Conservation (phyloP, 345 rosid species). For the Citrus hindsii region DNA sequence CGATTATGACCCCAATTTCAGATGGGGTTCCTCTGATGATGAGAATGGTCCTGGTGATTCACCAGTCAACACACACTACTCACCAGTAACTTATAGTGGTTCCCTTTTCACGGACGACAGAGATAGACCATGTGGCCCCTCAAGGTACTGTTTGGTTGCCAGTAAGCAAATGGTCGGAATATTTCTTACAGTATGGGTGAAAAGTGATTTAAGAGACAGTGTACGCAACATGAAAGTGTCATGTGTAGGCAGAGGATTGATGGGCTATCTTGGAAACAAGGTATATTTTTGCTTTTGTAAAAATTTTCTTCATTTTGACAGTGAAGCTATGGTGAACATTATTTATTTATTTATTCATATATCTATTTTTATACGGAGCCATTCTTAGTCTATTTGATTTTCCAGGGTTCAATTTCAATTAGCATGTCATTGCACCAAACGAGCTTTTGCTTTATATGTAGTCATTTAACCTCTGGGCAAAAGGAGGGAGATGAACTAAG, state of each 20-base stretch:
- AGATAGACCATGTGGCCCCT: constrained; percentile 40
- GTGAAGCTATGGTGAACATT: constrained; percentile 7
- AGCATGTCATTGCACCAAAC: constrained; percentile 96
- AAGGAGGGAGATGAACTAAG: constrained; percentile 95
- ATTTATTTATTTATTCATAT: neutral
- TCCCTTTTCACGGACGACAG: constrained; percentile 55
- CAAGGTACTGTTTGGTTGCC: constrained; percentile 83
- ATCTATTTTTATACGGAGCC: neutral
- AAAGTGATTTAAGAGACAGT: constrained; percentile 68
- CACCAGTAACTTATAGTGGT: constrained; percentile 47
- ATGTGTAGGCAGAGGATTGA: constrained; percentile 98
- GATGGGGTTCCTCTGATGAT: constrained; percentile 81
- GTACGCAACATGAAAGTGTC: constrained; percentile 85
- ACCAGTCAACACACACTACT: constrained; percentile 34
- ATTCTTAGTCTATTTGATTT: constrained; percentile 19
- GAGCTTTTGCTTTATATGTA: constrained; percentile 95
- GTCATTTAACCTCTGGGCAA: constrained; percentile 95
- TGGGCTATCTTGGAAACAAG: constrained; percentile 99
- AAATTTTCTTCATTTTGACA: constrained; percentile 7
- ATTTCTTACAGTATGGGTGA: constrained; percentile 91
- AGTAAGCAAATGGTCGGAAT: constrained; percentile 99
- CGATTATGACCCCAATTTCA: constrained; percentile 62
- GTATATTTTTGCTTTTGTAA: constrained; percentile 31
- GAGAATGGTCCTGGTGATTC: constrained; percentile 68
- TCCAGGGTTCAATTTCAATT: constrained; percentile 95